phyloP scores from a whole-genome alignment of 1,284 basidiomycete genomes.

The Naganishia cerealis region DNA sequence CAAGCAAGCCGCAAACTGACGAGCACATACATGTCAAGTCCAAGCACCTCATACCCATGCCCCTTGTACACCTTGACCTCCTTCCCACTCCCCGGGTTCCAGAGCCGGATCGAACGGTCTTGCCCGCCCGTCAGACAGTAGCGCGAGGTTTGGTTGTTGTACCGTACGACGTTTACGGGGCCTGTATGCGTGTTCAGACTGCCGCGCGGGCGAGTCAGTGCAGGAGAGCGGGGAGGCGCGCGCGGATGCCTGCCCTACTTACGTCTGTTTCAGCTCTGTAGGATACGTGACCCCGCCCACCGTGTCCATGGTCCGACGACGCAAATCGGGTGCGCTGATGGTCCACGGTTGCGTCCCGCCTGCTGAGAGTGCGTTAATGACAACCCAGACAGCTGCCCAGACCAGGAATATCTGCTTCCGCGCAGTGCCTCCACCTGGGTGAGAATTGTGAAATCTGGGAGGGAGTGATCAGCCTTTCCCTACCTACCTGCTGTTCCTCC shows the following conservation, averaged over 20 bases:
- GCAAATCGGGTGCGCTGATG: too few relatives aligned
- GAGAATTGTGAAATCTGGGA: background rate
- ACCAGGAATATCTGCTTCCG: too few relatives aligned
- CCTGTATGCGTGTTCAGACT: constrained; percentile 65
- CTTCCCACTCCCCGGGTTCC: constrained; percentile 80
- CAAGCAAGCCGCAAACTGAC: too few relatives aligned
- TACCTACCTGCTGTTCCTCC: too few relatives aligned
- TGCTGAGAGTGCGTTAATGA: too few relatives aligned
- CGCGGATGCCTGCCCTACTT: too few relatives aligned
- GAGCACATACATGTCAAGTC: constrained; percentile 83
- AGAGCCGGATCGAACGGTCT: constrained; percentile 83
- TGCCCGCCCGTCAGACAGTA: constrained; percentile 89
- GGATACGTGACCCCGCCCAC: constrained; percentile 11
- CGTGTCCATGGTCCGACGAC: too few relatives aligned
- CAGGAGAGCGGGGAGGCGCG: background rate
- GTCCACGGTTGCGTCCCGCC: too few relatives aligned
- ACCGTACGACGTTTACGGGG: constrained; percentile 76
- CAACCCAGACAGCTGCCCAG: too few relatives aligned
- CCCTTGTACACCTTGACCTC: constrained; percentile 86
- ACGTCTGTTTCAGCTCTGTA: constrained; percentile 31
- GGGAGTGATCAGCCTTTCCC: too few relatives aligned
- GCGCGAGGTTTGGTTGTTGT: constrained; percentile 78
- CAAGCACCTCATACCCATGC: constrained; percentile 91
- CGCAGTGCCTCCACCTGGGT: background rate
- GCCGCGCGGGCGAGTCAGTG: background rate